Percentiles rank a stretch among this genome's conserved stretches.
These are phyloP conservation scores for Coelastrella sp. DNA, from an alignment of 139 green algal species.

Conservation along the genomic window DNA sequence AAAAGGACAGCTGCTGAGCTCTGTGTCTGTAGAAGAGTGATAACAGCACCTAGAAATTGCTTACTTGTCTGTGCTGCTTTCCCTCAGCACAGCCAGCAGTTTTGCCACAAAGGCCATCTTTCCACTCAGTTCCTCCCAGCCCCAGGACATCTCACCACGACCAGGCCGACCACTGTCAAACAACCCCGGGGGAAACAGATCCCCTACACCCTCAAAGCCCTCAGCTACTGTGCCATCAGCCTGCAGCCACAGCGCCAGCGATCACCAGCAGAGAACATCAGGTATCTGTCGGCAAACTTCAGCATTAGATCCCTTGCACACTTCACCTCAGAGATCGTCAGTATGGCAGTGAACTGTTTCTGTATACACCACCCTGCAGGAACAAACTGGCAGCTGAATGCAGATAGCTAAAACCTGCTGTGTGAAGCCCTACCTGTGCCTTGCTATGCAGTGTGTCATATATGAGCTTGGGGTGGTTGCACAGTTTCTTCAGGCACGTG, in stretches of 20 bases:
- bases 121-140: slow-evolving; percentile 82
- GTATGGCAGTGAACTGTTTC: too few relatives aligned
- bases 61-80: slow-evolving; percentile 84
- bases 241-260: not conserved
- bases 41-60: not conserved
- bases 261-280: not conserved
- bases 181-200: slow-evolving; percentile 86
- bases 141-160: slow-evolving; percentile 65
- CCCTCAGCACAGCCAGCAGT: slow-evolving; percentile 88
- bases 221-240: slow-evolving; percentile 32
- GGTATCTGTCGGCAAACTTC: too few relatives aligned
- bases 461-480: slow-evolving; percentile 48
- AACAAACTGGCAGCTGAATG: too few relatives aligned
- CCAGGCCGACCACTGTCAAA: slow-evolving; percentile 83
- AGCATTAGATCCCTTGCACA: too few relatives aligned
- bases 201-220: slow-evolving; percentile 62
- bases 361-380: too few relatives aligned
- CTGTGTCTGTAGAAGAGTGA: not conserved
- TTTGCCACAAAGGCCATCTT: slow-evolving; percentile 90
- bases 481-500: slow-evolving; percentile 88
- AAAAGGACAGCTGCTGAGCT: not conserved
- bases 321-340: too few relatives aligned
- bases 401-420: not conserved
- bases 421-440: slow-evolving; percentile 21
- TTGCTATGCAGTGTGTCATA: slow-evolving; percentile 41